Evolutionary conservation across 768 basidiomycete genomes (phyloP), one percentile per base, ranked within the genome.

Genomic region (Brasilioporus rufonigricans): DNA sequence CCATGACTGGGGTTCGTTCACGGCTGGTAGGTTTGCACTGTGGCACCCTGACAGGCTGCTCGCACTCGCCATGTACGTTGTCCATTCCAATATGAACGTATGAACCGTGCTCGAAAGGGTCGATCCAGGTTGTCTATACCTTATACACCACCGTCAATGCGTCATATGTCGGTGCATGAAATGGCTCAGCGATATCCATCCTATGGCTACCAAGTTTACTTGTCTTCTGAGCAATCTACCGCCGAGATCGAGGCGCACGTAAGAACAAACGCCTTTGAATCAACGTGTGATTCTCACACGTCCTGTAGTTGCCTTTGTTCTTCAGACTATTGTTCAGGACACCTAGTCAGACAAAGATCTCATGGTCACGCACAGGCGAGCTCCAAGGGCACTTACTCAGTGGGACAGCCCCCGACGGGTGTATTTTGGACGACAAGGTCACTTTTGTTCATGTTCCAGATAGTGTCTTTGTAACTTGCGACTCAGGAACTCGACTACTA

Each of bases 1-100:
- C 0, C 91, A 92, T 61, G 91, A 93, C 62, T 92, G 90, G 90
- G 91, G 91, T 6, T 73, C 86, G 3, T 80, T 74, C 56, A 80
- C 75, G 13, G 87, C 78, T 2, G 78, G 77, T 40, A 76, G 89
- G 21, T 85, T 93, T 61, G 84, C 86, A 12, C 73, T 89, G 23
- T 91, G 86, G 85, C 71, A 89, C 64, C 87, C 91, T 0, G 71
- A 82, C 14, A 77, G 87, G 32, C 58, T 88, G 33, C 61, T 76
- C 6, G 84, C 83, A 0, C 72, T 91, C 19, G 75, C 79, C 0
- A 72, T 84, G 90, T 87, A 70, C 58, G 81, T 70, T n/a, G 36
- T 38, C 23, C 23, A 16, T 50, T 43, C 4, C 26, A 19, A 44
- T 18, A n/a, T 27, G 40, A 36, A 33, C 33, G 33, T 16, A 4